Evolutionary conservation across 352 stramenopile genomes (phyloP), one percentile per base, ranked within the genome.

Genomic region (Blastocystis sp.): DNA sequence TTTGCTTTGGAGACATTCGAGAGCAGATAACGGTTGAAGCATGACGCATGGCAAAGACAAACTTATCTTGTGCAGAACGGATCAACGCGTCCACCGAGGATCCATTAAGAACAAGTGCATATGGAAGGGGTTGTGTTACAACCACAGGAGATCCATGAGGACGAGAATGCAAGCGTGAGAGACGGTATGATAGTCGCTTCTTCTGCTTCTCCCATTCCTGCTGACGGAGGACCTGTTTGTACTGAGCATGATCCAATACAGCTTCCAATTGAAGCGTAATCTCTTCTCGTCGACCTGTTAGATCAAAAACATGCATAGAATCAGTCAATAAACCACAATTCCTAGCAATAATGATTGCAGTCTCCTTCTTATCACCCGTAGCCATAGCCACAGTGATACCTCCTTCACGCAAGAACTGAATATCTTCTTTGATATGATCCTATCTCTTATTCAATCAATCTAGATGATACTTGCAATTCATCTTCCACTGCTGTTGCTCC

Each of bases 361-460:
- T 86, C 32, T 86, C 75, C 75, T 75, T 86, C 75, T 86, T 86
- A 37, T 86, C 75, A 29, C 75, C 75, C 43, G 75, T 86, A 0
- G 75, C 75, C 57, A 86, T 75, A 27, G 57, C 57, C 1, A 86
- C 75, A 3, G 57, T 71, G 35, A 86, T 75, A 9, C 75, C 75
- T 11, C 35, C 75, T 27, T 86, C 57, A 1, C 75, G 75, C 61
- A 86, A 21, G 37, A 75, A 77, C 61, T 71, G 61, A 52, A 86
- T 86, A 32, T 71, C 61, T 35, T 86, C 75, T 19, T 51, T n/a
- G 52, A 86, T 86, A 0, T 77, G 29, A 43, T 86, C 75, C 71
- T 86, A 54, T 7, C 69, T 24, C 5, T 75, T 24, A 39, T 75
- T 54, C 46, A 74, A n/a, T n/a, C 29, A 19, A 11, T 37, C 29